phyloP scores from a whole-genome alignment of 2,329 filamentous ascomycete genomes.

The Teratosphaeria destructans region DNA sequence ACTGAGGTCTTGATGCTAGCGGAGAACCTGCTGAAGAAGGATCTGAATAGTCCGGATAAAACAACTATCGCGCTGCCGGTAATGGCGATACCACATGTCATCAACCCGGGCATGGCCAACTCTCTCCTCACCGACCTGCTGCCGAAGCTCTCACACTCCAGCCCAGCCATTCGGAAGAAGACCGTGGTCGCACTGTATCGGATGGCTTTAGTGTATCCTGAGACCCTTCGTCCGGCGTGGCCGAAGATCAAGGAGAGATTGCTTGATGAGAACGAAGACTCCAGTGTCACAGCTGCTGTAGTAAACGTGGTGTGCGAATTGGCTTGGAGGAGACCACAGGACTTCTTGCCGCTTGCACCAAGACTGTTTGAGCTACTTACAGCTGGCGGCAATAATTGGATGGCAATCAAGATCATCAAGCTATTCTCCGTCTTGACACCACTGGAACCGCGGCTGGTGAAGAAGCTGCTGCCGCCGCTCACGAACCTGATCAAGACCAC shows the following conservation, averaged over 20 bases:
- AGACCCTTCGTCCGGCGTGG: slow-evolving; percentile 85
- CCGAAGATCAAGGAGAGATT: slow-evolving; percentile 93
- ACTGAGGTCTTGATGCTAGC: slow-evolving; percentile 97
- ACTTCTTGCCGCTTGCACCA: slow-evolving; percentile 86
- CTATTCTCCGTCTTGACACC: slow-evolving; percentile 92
- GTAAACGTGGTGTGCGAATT: slow-evolving; percentile 96
- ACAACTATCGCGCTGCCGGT: slow-evolving; percentile 79
- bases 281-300: slow-evolving; percentile 88
- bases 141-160: slow-evolving; percentile 75
- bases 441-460: slow-evolving; percentile 79
- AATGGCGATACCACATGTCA: slow-evolving; percentile 82
- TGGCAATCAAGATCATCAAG: slow-evolving; percentile 99
- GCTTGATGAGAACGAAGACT: slow-evolving; percentile 80
- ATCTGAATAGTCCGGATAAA: slow-evolving; percentile 61
- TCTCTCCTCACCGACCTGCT: slow-evolving; percentile 80
- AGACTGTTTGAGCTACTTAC: slow-evolving; percentile 86
- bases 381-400: slow-evolving; percentile 94
- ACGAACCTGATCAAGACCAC: slow-evolving; percentile 91
- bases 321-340: slow-evolving; percentile 84
- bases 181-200: slow-evolving; percentile 90
- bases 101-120: slow-evolving; percentile 83
- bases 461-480: slow-evolving; percentile 81
- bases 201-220: slow-evolving; percentile 89
- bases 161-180: slow-evolving; percentile 83
- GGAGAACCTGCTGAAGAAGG: slow-evolving; percentile 94